Evolutionary conservation across 2,329 filamentous ascomycete genomes (phyloP), one percentile per base, ranked within the genome.

Genomic region (Macrophomina phaseolina): DNA sequence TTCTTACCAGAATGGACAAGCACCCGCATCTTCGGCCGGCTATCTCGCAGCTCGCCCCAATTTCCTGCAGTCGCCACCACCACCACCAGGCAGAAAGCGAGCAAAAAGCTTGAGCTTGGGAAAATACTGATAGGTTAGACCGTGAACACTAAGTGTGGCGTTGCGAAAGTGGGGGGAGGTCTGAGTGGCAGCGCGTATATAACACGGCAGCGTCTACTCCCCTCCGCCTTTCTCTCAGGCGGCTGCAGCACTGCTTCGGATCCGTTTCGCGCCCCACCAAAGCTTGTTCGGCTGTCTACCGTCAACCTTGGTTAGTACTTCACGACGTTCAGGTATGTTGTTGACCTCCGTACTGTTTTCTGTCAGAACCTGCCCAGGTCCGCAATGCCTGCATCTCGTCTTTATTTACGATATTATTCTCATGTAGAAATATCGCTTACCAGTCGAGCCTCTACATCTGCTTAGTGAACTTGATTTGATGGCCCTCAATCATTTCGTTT

Each of bases 51-150:
- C 53, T 42, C 18, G 36, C 36, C 53, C 53, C 53, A 36, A 55
- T 55, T 58, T 36, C 18, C 53, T 58, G 36, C 53, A 58, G 36
- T 45, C 49, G 30, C 18, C 36, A 42, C 18, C 53, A 58, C 18
- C 18, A 18, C 53, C 53, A 42, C n/a, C 53, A 28, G 53, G 53
- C 23, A 30, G 53, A 42, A 58, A 23, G 53, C 53, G 30, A 36
- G 18, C 46, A n/a, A 28, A 58, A 58, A 42, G 53, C 36, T 42
- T 58, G 36, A 58, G 53, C 53, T 58, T 42, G 53, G 53, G 40
- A 42, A 58, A 42, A 42, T 30, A 42, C 16, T 58, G 36, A 28
- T 23, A 42, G 18, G 53, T 28, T 58, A 58, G 53, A 42, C 36
- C 28, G 53, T 18, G 36, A 58, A 42, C 53, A 14, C 38, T 42